Percentiles rank a stretch among this genome's conserved stretches.
Conservation (phyloP, 345 rosid genomes). For the Boechera divaricarpa region DNA sequence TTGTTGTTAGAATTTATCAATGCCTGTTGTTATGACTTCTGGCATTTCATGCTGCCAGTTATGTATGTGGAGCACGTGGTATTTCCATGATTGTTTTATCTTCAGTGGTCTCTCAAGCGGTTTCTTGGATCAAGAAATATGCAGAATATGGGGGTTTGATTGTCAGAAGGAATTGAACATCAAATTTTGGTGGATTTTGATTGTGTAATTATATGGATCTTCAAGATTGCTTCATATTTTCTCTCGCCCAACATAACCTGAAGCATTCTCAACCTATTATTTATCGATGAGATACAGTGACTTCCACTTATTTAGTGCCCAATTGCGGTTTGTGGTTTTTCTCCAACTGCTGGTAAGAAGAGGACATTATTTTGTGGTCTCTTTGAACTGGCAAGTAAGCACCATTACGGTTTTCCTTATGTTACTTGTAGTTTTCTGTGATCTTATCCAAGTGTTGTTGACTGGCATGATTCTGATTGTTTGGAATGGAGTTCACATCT, state of each 20-base stretch:
- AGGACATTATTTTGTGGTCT: slow-evolving; percentile 53
- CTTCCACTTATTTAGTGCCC: slow-evolving; percentile 40
- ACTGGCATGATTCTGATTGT: slow-evolving; percentile 41
- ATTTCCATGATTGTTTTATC: slow-evolving; percentile 41
- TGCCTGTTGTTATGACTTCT: slow-evolving; percentile 41
- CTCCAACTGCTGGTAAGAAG: slow-evolving; percentile 52
- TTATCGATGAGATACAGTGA: slow-evolving; percentile 47
- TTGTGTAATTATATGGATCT: slow-evolving; percentile 49
- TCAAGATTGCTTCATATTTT: slow-evolving; percentile 51
- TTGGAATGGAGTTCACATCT: slow-evolving; percentile 33
- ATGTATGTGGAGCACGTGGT: slow-evolving; percentile 41
- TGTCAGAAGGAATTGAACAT: slow-evolving; percentile 44
- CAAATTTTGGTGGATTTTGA: slow-evolving; percentile 38
- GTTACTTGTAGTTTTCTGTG: slow-evolving; percentile 54
- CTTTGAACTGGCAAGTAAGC: slow-evolving; percentile 66
- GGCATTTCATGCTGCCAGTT: slow-evolving; percentile 33
- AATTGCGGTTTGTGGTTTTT: slow-evolving; percentile 50
- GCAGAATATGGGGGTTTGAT: slow-evolving; percentile 39
- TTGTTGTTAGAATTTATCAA: slow-evolving; percentile 42
- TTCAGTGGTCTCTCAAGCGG: slow-evolving; percentile 42
- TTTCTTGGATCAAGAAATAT: slow-evolving; percentile 49
- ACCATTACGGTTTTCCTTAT: slow-evolving; percentile 54
- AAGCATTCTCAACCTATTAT: slow-evolving; percentile 47
- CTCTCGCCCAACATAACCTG: slow-evolving; percentile 54
- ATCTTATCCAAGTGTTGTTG: slow-evolving; percentile 29